These are phyloP conservation scores for Catharanthus roseus DNA, from an alignment of 257 asterid species.

Conservation along the genomic window DNA sequence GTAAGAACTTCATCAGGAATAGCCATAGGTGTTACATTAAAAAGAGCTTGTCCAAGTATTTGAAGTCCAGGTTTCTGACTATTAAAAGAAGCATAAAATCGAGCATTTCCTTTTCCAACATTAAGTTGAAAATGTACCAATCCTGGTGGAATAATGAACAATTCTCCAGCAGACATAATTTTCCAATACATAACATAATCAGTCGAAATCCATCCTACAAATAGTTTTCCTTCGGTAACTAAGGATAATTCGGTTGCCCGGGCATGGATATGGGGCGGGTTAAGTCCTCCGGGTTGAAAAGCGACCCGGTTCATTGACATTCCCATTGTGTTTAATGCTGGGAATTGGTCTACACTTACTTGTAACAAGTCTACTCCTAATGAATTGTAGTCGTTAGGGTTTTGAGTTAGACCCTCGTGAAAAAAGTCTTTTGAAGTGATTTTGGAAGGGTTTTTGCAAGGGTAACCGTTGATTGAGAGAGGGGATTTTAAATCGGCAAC, in stretches of 20 bases:
- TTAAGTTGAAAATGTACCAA: slow-evolving; percentile 22
- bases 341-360: slow-evolving; percentile 3
- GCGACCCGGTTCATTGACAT: slow-evolving; percentile 15
- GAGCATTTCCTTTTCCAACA: slow-evolving; percentile 17
- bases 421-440: slow-evolving; percentile 16
- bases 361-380: background rate
- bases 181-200: slow-evolving; percentile 7
- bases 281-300: slow-evolving; percentile 16
- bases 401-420: slow-evolving; percentile 5
- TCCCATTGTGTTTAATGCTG: slow-evolving; percentile 19
- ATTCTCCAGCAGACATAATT: slow-evolving; percentile 13
- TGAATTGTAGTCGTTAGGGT: background rate
- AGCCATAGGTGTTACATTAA: slow-evolving; percentile 6
- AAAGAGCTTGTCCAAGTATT: background rate
- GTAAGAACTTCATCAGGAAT: slow-evolving; percentile 11
- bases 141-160: slow-evolving; percentile 21
- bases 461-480: background rate
- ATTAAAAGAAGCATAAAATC: slow-evolving; percentile 7
- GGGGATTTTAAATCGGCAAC: slow-evolving; percentile 3
- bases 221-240: slow-evolving; percentile 17
- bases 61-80: slow-evolving; percentile 15
- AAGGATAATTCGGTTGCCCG: slow-evolving; percentile 16
- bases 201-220: slow-evolving; percentile 13
- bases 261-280: slow-evolving; percentile 23
- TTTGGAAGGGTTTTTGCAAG: slow-evolving; percentile 15